Base-by-base conservation (phyloP, 2,329 filamentous ascomycete genomes). In the Paracorniculantispora psalliotae region DNA sequence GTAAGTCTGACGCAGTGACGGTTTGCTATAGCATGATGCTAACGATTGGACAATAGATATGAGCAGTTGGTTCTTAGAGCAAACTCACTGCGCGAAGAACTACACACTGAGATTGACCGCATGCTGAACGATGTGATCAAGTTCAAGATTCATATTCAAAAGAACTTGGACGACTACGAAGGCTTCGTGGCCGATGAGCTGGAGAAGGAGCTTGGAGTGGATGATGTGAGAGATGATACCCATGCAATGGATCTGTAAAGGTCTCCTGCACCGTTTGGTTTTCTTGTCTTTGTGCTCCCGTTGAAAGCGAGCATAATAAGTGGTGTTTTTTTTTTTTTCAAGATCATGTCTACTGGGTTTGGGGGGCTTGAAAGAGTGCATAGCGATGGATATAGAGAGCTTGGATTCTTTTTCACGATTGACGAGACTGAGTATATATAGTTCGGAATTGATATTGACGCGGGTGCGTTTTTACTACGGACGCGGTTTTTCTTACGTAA, bases 91-190 rank as follows among this genome's bases (percentile, higher is more conserved):
- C 86, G 94, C n/a, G 94, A 99, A 72, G 92, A 97, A 72, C 81
- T 99, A n/a, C 94, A 99, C 73, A 96, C 92, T 0, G 92, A 97
- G 72, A 91, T 97, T 67, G 94, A 97, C 76, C 88, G 87, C 67
- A 96, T 97, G 84, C 78, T 99, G 61, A 96, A 97, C 75, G 92
- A 97, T 70, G 89, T 97, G 62, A 96, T 97, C 77, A 92, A 96
- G 69, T 97, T 99, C 84, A 99, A 99, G 77, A 90, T 99, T 64
- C 92, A 97, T 69, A 81, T 99, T 54, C 94, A 99, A 73, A 92
- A 92, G 76, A 88, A 86, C 61, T 79, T 99, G 57, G 93, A 97
- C 71, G 91, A 94, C 68, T 97, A 96, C 72, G 94, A 99, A 75
- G 86, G 87, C 59, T 96, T 97, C 70, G 91, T 97, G 7, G 88